Conservation (phyloP, 129 eudicot species). For the Lonicera japonica region DNA sequence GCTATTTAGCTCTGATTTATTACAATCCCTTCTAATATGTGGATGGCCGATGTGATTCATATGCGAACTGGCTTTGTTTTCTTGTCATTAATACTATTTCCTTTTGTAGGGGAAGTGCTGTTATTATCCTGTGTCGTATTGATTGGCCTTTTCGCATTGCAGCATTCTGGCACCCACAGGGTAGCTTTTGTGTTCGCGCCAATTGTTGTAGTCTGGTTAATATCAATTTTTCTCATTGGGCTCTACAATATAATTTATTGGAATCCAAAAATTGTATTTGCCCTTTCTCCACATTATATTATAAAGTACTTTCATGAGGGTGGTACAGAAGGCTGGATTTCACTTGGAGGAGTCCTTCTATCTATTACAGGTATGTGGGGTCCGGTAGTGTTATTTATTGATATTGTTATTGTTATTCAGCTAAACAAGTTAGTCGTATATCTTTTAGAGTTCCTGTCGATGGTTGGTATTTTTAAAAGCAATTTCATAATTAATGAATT, state of each 20-base stretch:
- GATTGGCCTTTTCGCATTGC: constrained; percentile 78
- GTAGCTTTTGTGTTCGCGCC: constrained; percentile 84
- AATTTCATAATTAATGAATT: no score
- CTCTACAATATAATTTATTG: constrained; percentile 60
- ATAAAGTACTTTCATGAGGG: constrained; percentile 55
- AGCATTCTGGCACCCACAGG: constrained; percentile 78
- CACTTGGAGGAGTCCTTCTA: constrained; percentile 86
- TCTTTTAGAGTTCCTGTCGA: no score
- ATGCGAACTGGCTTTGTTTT: not conserved
- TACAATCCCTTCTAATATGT: not conserved
- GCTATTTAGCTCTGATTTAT: constrained; percentile 3
- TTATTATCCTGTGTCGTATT: constrained; percentile 60
- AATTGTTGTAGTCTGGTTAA: constrained; percentile 63
- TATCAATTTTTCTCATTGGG: constrained; percentile 62
- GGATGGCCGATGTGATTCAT: not conserved
- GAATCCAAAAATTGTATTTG: constrained; percentile 68
- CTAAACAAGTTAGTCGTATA: no score
- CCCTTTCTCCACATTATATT: constrained; percentile 85
- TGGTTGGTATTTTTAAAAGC: no score
- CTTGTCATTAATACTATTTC: not conserved
- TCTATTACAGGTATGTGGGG: constrained; percentile 60
- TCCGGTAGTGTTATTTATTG: no score
- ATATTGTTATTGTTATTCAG: not conserved
- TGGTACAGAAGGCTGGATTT: constrained; percentile 73
- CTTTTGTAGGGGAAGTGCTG: constrained; percentile 40